Conservation (phyloP, 352 stramenopile species). For the Phytophthora hibernalis region DNA sequence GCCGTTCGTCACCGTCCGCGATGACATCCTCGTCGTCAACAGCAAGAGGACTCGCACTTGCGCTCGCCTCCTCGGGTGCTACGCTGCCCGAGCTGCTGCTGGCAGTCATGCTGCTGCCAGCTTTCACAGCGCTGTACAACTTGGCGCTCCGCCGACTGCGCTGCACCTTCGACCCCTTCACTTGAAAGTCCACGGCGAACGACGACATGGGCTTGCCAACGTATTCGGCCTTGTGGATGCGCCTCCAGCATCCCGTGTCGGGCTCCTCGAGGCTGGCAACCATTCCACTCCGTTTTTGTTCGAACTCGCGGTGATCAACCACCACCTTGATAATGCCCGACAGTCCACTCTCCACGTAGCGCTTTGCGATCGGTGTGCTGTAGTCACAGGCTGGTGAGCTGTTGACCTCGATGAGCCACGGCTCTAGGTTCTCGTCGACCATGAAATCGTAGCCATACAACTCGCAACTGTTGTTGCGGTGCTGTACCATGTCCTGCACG, state of each 20-base stretch:
- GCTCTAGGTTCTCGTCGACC: constrained; percentile 84
- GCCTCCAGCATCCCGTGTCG: constrained; percentile 66
- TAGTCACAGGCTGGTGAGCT: constrained; percentile 94
- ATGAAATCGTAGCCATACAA: constrained; percentile 96
- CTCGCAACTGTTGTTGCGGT: constrained; percentile 92
- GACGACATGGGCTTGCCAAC: constrained; percentile 72
- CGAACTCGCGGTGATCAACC: constrained; percentile 83
- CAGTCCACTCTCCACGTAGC: constrained; percentile 88
- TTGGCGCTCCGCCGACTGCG: constrained; percentile 27
- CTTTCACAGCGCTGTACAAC: constrained; percentile 3
- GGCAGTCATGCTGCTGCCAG: constrained; percentile 1
- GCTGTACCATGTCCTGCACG: constrained; percentile 88
- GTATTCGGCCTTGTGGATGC: constrained; percentile 69
- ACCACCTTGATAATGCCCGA: constrained; percentile 90
- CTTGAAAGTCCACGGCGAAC: constrained; percentile 75
- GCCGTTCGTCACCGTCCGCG: too few relatives aligned
- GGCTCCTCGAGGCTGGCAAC: constrained; percentile 54
- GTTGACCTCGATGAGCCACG: constrained; percentile 95
- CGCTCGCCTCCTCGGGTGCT: not conserved
- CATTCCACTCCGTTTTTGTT: constrained; percentile 48
- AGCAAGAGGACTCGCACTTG: constrained; percentile 1
- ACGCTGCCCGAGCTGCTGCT: constrained; percentile 13
- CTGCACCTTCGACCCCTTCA: constrained; percentile 63
- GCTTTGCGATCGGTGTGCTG: constrained; percentile 89
- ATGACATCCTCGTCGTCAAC: not conserved